A percentile compares a stretch with the other conserved stretches of the same genome.
Evolutionary conservation across 176 grass and related monocot genomes (phyloP).

Genomic region (Typha latifolia): DNA sequence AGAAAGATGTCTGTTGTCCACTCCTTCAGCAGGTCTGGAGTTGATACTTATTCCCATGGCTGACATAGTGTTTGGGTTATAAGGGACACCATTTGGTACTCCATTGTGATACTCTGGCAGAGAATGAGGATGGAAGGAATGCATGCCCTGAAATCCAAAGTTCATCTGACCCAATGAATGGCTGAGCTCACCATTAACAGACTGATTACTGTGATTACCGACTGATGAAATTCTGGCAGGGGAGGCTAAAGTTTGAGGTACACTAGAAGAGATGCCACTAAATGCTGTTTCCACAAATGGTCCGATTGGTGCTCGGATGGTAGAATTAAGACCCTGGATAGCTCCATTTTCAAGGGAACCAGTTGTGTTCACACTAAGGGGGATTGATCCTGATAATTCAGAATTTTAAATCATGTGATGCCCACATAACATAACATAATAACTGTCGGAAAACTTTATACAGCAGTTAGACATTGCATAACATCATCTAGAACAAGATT

Average conservation of each 20-base stretch:
- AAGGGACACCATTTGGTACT: constrained; percentile 35
- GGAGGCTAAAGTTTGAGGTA: constrained; percentile 62
- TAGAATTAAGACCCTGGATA: constrained; percentile 44
- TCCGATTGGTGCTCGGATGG: constrained; percentile 33
- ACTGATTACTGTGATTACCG: constrained; percentile 31
- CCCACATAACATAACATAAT: background rate
- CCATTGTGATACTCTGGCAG: constrained; percentile 36
- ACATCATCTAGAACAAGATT: background rate
- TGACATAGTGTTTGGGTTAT: constrained; percentile 36
- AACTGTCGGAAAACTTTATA: background rate
- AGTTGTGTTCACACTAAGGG: constrained; percentile 20
- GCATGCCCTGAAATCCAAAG: constrained; percentile 52
- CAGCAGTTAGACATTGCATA: background rate
- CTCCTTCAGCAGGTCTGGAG: constrained; percentile 41
- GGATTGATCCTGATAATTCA: background rate
- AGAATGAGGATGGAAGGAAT: constrained; percentile 41
- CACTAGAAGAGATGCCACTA: constrained; percentile 47
- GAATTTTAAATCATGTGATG: background rate
- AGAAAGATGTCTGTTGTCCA: constrained; percentile 27
- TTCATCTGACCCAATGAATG: constrained; percentile 54
- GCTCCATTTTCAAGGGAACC: constrained; percentile 50
- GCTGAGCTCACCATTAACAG: constrained; percentile 37
- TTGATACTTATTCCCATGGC: constrained; percentile 18
- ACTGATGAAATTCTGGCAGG: constrained; percentile 46
- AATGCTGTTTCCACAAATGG: constrained; percentile 56